Percentiles rank a stretch among this genome's conserved stretches.
These are phyloP conservation scores for Rhodotorula sp. DNA, from an alignment of 1,284 basidiomycete genomes.

Conservation along the genomic window DNA sequence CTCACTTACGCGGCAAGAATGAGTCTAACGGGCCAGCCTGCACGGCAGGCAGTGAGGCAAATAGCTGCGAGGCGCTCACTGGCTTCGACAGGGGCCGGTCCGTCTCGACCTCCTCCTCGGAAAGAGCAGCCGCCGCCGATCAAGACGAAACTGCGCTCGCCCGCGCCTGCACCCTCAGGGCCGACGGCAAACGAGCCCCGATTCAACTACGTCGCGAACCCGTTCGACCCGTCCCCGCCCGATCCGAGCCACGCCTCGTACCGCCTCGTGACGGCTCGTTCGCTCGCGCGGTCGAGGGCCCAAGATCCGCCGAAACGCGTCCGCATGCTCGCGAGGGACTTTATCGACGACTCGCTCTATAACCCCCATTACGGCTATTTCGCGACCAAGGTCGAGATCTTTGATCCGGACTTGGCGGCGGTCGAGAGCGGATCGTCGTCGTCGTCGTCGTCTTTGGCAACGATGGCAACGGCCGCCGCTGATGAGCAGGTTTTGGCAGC, in stretches of 20 bases:
- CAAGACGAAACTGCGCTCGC: no score
- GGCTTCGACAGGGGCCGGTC: no score
- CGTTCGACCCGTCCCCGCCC: conserved; percentile 31
- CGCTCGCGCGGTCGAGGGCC: conserved; percentile 58
- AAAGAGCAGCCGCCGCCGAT: no score
- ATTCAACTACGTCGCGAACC: conserved; percentile 38
- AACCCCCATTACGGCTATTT: conserved; percentile 99
- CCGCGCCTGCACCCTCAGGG: no score
- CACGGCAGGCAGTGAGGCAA: no score
- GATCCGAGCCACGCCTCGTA: conserved; percentile 51
- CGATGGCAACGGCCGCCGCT: conserved; percentile 27
- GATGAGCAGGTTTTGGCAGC: conserved; percentile 24
- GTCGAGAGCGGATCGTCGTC: not conserved
- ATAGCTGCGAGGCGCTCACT: no score
- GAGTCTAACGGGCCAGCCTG: no score
- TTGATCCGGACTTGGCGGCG: conserved; percentile 59
- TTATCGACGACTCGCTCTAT: conserved; percentile 94
- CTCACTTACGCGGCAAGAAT: no score
- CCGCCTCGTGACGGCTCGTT: conserved; percentile 69
- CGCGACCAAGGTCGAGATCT: conserved; percentile 82
- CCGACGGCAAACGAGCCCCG: conserved; percentile 12
- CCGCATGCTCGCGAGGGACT: conserved; percentile 94
- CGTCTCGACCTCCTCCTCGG: no score
- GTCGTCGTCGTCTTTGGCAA: conserved; percentile 21
- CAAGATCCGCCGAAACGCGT: conserved; percentile 72